These are phyloP conservation scores for Microsporum ferrugineum DNA, from an alignment of 2,329 filamentous ascomycete genomes.

Conservation along the genomic window DNA sequence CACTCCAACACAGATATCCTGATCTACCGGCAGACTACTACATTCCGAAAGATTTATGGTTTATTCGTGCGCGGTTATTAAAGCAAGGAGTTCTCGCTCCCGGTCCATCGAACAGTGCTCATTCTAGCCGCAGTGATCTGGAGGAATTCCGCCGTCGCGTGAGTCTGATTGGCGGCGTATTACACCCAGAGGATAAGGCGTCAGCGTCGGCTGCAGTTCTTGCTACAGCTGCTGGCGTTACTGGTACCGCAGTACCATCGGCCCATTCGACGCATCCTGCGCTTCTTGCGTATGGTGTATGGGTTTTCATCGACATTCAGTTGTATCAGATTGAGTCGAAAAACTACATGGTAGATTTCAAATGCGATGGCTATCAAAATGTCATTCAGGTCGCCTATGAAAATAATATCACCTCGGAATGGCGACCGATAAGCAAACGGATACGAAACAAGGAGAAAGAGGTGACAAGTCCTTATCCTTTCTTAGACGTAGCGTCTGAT, in stretches of 20 bases:
- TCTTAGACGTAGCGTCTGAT: slow-evolving; percentile 83
- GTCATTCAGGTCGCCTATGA: slow-evolving; percentile 44
- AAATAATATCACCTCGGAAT: slow-evolving; percentile 31
- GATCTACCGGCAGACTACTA: slow-evolving; percentile 52
- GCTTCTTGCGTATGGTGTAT: slow-evolving; percentile 56
- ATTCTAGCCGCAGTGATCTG: slow-evolving; percentile 32
- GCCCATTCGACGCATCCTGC: slow-evolving; percentile 35
- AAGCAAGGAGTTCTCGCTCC: slow-evolving; percentile 62
- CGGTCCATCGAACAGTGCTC: slow-evolving; percentile 28
- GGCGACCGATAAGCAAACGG: slow-evolving; percentile 39
- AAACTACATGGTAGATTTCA: slow-evolving; percentile 96
- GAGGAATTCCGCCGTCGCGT: slow-evolving; percentile 32
- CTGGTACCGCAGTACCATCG: slow-evolving; percentile 33
- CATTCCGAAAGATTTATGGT: slow-evolving; percentile 89
- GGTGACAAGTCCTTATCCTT: slow-evolving; percentile 88
- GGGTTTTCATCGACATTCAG: slow-evolving; percentile 90
- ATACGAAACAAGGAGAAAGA: slow-evolving; percentile 72
- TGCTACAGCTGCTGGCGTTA: slow-evolving; percentile 12
- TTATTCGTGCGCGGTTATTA: slow-evolving; percentile 79
- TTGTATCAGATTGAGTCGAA: slow-evolving; percentile 87
- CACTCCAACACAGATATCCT: slow-evolving; percentile 35
- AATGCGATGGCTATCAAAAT: slow-evolving; percentile 94
- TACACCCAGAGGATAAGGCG: slow-evolving; percentile 25
- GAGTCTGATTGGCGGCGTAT: slow-evolving; percentile 25
- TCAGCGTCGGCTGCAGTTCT: slow-evolving; percentile 18